These are phyloP conservation scores for Plantago ovata DNA, from an alignment of 257 asterid genomes.

Conservation along the genomic window DNA sequence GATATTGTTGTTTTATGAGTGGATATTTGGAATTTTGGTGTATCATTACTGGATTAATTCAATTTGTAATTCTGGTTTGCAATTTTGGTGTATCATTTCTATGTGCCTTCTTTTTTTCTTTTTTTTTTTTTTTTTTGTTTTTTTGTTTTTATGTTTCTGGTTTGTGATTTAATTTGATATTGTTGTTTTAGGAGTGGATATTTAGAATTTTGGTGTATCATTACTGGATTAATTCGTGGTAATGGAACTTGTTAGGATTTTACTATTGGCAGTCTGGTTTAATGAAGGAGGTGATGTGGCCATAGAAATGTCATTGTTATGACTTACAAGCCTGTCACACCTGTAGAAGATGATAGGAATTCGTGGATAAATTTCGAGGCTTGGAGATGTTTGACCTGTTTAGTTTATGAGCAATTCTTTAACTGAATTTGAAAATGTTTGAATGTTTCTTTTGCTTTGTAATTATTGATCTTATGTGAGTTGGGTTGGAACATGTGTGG, in stretches of 20 bases:
- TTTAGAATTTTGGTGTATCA: too few species aligned
- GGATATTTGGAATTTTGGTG: too few species aligned
- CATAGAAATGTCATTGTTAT: too few species aligned
- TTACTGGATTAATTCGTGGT: too few species aligned
- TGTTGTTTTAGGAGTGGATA: background rate
- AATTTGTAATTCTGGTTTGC: too few species aligned
- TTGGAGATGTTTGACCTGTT: background rate
- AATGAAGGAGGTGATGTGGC: too few species aligned
- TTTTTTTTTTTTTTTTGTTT: background rate
- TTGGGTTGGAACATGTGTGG: background rate
- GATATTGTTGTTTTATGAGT: background rate
- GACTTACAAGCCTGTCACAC: too few species aligned
- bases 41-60: too few species aligned
- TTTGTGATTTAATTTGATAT: background rate
- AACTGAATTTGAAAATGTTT: background rate
- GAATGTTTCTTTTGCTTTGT: background rate
- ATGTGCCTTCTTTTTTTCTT: too few species aligned
- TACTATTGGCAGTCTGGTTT: too few species aligned
- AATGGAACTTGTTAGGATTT: too few species aligned
- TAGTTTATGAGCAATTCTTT: background rate
- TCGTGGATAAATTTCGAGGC: background rate
- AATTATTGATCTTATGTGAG: background rate
- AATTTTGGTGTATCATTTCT: too few species aligned
- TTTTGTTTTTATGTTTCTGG: background rate
- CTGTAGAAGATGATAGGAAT: background rate